Evolutionary conservation across 768 basidiomycete species (phyloP), one percentile per base, ranked within the genome.

Genomic region (Tubosaeta sp.): DNA sequence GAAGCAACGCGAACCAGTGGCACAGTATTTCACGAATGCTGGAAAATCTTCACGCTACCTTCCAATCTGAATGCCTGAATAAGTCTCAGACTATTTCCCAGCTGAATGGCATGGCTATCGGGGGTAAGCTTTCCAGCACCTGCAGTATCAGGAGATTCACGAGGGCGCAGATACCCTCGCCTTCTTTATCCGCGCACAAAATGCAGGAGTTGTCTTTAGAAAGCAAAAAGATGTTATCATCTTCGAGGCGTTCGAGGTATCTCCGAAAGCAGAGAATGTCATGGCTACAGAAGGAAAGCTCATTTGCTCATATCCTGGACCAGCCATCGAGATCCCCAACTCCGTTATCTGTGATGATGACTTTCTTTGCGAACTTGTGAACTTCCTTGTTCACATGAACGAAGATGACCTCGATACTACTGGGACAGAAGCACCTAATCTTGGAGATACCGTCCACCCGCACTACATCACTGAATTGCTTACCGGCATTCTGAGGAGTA

Each of bases 391-490:
- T 5, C 62, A 65, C 13, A 68, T 65, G 65, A 52, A 72, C 38
- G 46, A 59, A 0, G 71, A 73, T 37, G 12, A 33, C 8, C 33
- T 33, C 13, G 6, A 33, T 33, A 12, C 3, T 3, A 12, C 6
- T 33, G n/a, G n/a, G n/a, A n/a, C n/a, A n/a, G n/a, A n/a, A n/a
- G n/a, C n/a, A n/a, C n/a, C n/a, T n/a, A n/a, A n/a, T n/a, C n/a
- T 11, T 33, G 10, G 10, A 33, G 33, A 33, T 33, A 33, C 33
- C 13, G 33, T 4, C 71, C 69, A 69, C n/a, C 16, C 76, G 8
- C 70, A 69, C 0, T 75, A 76, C 37, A 77, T 81, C 52, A 74
- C 75, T 0, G 64, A 76, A 43, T 59, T 81, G 5, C 65, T 82
- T 9, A 69, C 69, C 2, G 73, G 72, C 17, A 76, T 82, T 52